A percentile compares a stretch with the other conserved stretches of the same genome.
phyloP scores from a whole-genome alignment of 2,329 filamentous ascomycete genomes.

The Rhynchosporium graminicola region DNA sequence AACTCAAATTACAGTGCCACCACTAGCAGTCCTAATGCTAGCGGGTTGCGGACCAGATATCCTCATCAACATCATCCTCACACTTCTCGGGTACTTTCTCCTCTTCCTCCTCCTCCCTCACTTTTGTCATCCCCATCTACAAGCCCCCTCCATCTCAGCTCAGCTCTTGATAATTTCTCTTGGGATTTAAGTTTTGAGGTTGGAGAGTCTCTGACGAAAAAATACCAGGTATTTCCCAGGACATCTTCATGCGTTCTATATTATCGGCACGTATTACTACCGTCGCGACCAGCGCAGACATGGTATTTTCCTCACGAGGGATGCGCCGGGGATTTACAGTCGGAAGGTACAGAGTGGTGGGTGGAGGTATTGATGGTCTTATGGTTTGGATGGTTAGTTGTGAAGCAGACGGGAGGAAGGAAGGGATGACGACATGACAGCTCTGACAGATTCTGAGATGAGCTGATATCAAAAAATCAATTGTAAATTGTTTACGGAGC shows the following conservation, averaged over 20 bases:
- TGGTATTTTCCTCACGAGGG: conserved; percentile 10
- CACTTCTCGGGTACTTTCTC: conserved; percentile 55
- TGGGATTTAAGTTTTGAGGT: background rate
- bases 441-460: no score
- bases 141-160: no score
- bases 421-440: background rate
- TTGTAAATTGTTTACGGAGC: no score
- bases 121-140: background rate
- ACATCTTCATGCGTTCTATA: conserved; percentile 91
- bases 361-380: background rate
- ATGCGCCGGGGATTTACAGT: conserved; percentile 21
- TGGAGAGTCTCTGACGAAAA: conserved; percentile 41
- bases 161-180: no score
- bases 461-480: no score
- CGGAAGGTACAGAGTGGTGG: conserved; percentile 24
- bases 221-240: conserved; percentile 61
- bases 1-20: conserved; percentile 67
- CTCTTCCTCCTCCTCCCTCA: conserved; percentile 24
- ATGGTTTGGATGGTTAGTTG: background rate
- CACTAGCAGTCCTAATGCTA: conserved; percentile 90
- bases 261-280: conserved; percentile 80
- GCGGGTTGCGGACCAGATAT: conserved; percentile 82
- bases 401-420: no score
- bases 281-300: conserved; percentile 12
- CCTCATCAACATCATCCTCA: conserved; percentile 88